phyloP scores from a whole-genome alignment of 2,329 filamentous ascomycete genomes.

The Diaporthe destruens region DNA sequence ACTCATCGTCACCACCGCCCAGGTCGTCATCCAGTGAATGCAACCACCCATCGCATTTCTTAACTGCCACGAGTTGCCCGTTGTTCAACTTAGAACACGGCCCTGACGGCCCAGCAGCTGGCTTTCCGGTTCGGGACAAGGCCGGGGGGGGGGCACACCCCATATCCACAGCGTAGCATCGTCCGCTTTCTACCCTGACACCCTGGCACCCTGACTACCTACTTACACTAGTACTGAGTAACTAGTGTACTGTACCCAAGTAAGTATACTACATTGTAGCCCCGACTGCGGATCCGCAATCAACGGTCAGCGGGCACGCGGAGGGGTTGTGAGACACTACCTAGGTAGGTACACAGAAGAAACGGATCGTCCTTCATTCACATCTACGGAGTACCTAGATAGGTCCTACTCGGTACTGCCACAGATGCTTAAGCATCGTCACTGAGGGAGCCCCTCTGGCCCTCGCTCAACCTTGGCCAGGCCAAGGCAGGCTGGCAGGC shows the following conservation, averaged over 20 bases:
- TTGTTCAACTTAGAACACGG: background rate
- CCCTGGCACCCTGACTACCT: background rate
- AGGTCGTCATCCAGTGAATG: background rate
- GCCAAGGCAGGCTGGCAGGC: background rate
- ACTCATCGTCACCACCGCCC: background rate
- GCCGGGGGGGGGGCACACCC: background rate
- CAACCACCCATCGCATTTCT: background rate
- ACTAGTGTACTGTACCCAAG: no score
- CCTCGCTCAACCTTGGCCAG: constrained; percentile 14
- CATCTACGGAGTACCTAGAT: background rate
- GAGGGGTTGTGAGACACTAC: constrained; percentile 23
- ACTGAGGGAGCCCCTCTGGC: background rate
- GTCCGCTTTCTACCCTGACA: background rate
- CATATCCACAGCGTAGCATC: constrained; percentile 18
- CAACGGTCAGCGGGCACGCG: constrained; percentile 11
- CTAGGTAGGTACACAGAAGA: no score
- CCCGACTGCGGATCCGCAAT: constrained; percentile 34
- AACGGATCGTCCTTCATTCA: background rate
- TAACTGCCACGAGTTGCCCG: background rate
- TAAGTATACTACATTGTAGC: background rate
- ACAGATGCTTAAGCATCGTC: background rate
- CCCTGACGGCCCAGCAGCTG: background rate
- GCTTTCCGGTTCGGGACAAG: constrained; percentile 28
- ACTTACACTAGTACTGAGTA: background rate
- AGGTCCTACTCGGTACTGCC: no score